phyloP scores from a whole-genome alignment of 208 protist species.

The Leishmania gerbilli region DNA sequence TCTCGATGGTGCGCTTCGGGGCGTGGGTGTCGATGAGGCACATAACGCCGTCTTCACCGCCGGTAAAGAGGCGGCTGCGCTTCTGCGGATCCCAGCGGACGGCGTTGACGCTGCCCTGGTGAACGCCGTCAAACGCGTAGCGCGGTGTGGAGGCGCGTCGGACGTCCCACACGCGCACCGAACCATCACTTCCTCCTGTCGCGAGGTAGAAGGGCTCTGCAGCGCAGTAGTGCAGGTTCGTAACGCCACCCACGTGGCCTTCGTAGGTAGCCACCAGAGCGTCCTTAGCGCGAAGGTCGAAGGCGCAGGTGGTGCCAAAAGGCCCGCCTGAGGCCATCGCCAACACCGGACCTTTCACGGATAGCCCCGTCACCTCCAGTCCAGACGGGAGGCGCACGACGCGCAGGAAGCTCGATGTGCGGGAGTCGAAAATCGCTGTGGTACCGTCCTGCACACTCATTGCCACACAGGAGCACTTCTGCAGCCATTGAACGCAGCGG shows the following conservation, averaged over 20 bases:
- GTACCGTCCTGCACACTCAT: slow-evolving; percentile 60
- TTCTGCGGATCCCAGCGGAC: slow-evolving; percentile 73
- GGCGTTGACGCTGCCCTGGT: slow-evolving; percentile 56
- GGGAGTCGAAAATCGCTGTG: slow-evolving; percentile 75
- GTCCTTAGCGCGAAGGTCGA: slow-evolving; percentile 77
- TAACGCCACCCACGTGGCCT: slow-evolving; percentile 50
- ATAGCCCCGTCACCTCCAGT: slow-evolving; percentile 53
- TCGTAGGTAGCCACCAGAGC: slow-evolving; percentile 67
- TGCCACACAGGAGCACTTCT: slow-evolving; percentile 76
- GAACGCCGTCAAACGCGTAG: slow-evolving; percentile 70
- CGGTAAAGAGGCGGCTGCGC: slow-evolving; percentile 76
- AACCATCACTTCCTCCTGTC: slow-evolving; percentile 57
- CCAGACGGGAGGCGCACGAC: slow-evolving; percentile 48
- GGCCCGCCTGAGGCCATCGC: slow-evolving; percentile 53
- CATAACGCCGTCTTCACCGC: slow-evolving; percentile 71
- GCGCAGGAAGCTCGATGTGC: slow-evolving; percentile 60
- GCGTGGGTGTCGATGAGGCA: slow-evolving; percentile 78
- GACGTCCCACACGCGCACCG: slow-evolving; percentile 77
- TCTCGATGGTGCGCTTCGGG: slow-evolving; percentile 28
- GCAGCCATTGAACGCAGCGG: slow-evolving; percentile 72
- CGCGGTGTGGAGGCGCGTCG: slow-evolving; percentile 52
- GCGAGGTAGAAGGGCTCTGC: slow-evolving; percentile 85
- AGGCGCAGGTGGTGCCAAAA: slow-evolving; percentile 50
- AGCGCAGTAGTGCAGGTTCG: slow-evolving; percentile 67
- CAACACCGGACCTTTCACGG: slow-evolving; percentile 73